These are phyloP conservation scores for Magnolia changhungtana DNA, from an alignment of 164 flowering plant species.

Conservation along the genomic window DNA sequence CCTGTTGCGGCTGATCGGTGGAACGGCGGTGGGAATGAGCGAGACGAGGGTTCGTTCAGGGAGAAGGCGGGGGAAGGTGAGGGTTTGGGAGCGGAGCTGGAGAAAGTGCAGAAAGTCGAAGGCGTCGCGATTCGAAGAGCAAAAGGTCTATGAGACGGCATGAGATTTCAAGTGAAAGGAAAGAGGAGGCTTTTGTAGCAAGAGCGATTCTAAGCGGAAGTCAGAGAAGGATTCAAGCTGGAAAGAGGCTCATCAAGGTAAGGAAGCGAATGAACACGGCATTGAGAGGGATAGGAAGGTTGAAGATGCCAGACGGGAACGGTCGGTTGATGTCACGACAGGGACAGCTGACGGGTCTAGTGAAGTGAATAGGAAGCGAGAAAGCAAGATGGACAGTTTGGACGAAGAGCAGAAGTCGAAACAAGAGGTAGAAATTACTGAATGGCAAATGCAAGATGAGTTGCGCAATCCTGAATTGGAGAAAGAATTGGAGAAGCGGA, in stretches of 20 bases:
- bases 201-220: conserved; percentile 37
- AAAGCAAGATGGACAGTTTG: conserved; percentile 14
- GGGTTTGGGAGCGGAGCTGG: neutral
- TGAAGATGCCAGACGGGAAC: conserved; percentile 29
- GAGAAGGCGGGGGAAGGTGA: neutral
- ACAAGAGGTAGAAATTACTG: conserved; percentile 39
- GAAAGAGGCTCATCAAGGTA: conserved; percentile 37
- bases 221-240: conserved; percentile 39
- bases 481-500: too few relatives aligned
- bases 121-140: conserved; percentile 39
- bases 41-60: neutral
- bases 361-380: conserved; percentile 38
- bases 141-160: conserved; percentile 40
- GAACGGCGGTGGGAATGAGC: conserved; percentile 30
- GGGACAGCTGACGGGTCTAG: conserved; percentile 1
- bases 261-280: conserved; percentile 38
- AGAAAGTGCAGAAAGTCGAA: conserved; percentile 2
- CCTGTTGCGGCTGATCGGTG: conserved; percentile 25
- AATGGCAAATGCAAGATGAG: too few relatives aligned
- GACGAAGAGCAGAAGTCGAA: conserved; percentile 30
- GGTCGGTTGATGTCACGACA: conserved; percentile 10
- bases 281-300: conserved; percentile 41
- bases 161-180: conserved; percentile 20
- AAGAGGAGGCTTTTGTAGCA: conserved; percentile 1
- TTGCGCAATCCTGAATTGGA: too few relatives aligned